phyloP scores from a whole-genome alignment of 2,329 filamentous ascomycete genomes.

The Hypoxylon sp. region DNA sequence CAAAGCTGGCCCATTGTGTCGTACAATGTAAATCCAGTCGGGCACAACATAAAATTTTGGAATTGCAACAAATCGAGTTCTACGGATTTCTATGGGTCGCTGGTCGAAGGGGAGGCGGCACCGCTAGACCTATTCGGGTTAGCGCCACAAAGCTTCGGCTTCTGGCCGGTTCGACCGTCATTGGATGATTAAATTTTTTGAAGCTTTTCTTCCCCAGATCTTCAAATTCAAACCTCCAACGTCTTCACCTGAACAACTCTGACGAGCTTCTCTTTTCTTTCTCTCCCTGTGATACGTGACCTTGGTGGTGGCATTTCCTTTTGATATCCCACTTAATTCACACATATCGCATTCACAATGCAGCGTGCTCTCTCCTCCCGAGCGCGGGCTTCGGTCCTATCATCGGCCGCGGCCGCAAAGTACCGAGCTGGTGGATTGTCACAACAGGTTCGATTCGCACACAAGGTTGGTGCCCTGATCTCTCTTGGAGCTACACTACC shows the following conservation, averaged over 20 bases:
- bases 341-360: constrained; percentile 82
- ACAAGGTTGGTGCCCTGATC: constrained; percentile 79
- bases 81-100: constrained; percentile 54
- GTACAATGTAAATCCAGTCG: neutral
- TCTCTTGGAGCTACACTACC: neutral
- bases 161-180: constrained; percentile 49
- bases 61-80: constrained; percentile 49
- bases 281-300: constrained; percentile 48
- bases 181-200: constrained; percentile 55
- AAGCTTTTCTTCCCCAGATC: constrained; percentile 53
- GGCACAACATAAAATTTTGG: constrained; percentile 27
- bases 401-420: constrained; percentile 74
- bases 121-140: constrained; percentile 52
- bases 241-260: constrained; percentile 38
- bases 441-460: constrained; percentile 95
- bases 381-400: constrained; percentile 84
- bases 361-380: constrained; percentile 92
- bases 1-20: neutral
- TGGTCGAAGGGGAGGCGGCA: constrained; percentile 26
- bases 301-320: constrained; percentile 48
- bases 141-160: constrained; percentile 52
- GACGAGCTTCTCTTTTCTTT: constrained; percentile 47
- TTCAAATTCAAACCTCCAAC: constrained; percentile 44
- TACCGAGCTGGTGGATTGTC: constrained; percentile 77
- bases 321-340: constrained; percentile 51